These are phyloP conservation scores for Naganishia sp. DNA, from an alignment of 1,284 basidiomycete species.

Conservation along the genomic window DNA sequence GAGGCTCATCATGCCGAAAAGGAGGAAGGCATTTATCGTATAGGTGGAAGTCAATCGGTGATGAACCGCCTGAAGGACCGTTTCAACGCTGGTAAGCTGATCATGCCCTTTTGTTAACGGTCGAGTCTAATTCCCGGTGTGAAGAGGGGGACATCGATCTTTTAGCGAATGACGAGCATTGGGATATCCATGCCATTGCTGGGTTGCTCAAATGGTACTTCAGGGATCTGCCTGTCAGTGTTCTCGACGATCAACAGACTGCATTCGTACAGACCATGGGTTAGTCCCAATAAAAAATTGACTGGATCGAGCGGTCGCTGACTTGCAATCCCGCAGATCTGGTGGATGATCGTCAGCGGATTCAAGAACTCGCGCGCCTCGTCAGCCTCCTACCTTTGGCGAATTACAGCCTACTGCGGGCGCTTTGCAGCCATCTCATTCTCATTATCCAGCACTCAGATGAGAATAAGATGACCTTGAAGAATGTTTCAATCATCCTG, in stretches of 20 bases:
- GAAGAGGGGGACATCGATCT: conserved; percentile 89
- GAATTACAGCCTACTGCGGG: conserved; percentile 91
- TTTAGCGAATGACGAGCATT: conserved; percentile 78
- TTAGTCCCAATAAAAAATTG: neutral
- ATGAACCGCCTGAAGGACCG: conserved; percentile 91
- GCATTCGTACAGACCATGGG: conserved; percentile 22
- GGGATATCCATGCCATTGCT: conserved; percentile 93
- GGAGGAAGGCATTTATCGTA: conserved; percentile 96
- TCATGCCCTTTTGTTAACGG: neutral
- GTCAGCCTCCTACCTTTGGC: conserved; percentile 83
- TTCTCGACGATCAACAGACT: conserved; percentile 69
- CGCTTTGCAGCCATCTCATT: conserved; percentile 92
- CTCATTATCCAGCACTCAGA: conserved; percentile 86
- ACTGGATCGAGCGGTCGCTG: neutral
- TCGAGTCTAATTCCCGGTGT: conserved; percentile 8
- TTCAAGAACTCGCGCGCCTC: conserved; percentile 79
- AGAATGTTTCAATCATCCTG: conserved; percentile 98
- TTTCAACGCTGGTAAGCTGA: conserved; percentile 73
- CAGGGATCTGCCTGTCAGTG: conserved; percentile 85
- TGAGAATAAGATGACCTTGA: conserved; percentile 96
- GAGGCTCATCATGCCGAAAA: conserved; percentile 87
- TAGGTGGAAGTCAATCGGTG: conserved; percentile 88
- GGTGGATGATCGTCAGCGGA: conserved; percentile 80
- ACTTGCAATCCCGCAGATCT: conserved; percentile 63
- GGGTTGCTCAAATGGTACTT: conserved; percentile 87